Base-by-base conservation (phyloP, 495 filamentous ascomycete species). In the Podospora pseudoanserina region DNA sequence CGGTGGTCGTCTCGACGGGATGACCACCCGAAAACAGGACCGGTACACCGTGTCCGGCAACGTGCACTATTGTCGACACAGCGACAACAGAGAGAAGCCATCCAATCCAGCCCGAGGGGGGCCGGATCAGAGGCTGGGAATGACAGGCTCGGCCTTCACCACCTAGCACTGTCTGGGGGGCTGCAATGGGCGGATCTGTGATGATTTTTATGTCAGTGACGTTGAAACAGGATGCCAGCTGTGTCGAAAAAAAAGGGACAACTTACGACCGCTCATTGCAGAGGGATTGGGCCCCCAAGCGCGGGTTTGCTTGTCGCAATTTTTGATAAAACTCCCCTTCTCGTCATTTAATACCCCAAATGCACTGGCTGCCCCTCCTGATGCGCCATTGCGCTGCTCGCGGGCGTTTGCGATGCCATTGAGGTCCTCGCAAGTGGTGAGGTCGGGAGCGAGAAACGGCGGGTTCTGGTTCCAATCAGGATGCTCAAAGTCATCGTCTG, bases 391-490 rank as follows among this genome's bases (percentile, higher is more conserved):
- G 59, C 71, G 70, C 30, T 75, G 71, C 53, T 68, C 71, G 15
- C 74, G 71, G 18, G 76, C 64, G 64, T 77, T 78, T 65, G 78
- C 80, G 55, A 85, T 82, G 55, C 87, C 87, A 69, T 89, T 90
- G 57, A 90, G 84, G 68, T 90, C 87, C 76, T 86, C 83, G 64
- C 87, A 79, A 28, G 87, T 89, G 13, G 88, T 90, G 60, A 81
- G 76, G 67, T 88, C 87, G 2, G 84, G 79, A 66, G 83, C 86
- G 62, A 89, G 74, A 13, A 79, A 76, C 16, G 83, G 76, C 53
- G 88, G 85, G 65, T 80, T 88, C 72, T 90, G 87, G 73, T 89
- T 90, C 82, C 84, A 87, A 60, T 75, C 80, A 16, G 82, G 85
- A 65, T 86, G 80, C 9, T 80, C 77, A 27, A 83, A 74, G 18